Base-by-base conservation (phyloP, 2,329 filamentous ascomycete genomes). In the Phialemonium atrogriseum region DNA sequence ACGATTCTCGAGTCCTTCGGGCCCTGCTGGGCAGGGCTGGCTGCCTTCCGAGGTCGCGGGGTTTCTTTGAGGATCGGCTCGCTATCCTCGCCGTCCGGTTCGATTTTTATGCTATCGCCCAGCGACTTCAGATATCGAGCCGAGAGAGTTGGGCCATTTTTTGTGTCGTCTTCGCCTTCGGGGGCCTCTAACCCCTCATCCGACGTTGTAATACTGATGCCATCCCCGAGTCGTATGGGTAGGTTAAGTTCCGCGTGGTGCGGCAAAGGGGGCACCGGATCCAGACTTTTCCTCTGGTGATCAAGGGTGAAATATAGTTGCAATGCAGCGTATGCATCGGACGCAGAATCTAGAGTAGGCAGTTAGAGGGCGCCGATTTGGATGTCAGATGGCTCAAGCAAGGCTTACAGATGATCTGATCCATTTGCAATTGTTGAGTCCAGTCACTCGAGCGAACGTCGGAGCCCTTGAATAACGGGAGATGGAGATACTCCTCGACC, bases 311-410 rank as follows among this genome's bases (percentile, higher is more conserved):
- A 65, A 47, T 76, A 94, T 2, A 95, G 61, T 34, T 84, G 80
- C 9, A 82, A 57, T 25, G 78, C 74, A 37, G 83, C 86, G 50
- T 94, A 95, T 0, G 85, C 81, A 52, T 94, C 86, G 1, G 84
- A 79, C 10, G 85, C 86, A 8, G 84, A 77, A 54, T 88, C 79
- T 84, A 54, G 54, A 38, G 24, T 44, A 48, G 7, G 38, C 4
- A 7, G 27, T 8, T 2, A 12, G 7, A 13, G 16, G 7, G 20
- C 17, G 9, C 3, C 14, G 9, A 17, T 2, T 25, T 15, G 8
- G 14, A 17, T 10, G 11, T 15, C 25, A 60, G n/a, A n/a, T n/a
- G n/a, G n/a, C n/a, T n/a, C n/a, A n/a, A n/a, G n/a, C n/a, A n/a
- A n/a, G n/a, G n/a, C 81, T 64, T 70, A 89, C 67, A 87, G 30